Conservation (phyloP, 805 yeast species). For the Maudiozyma bulderi region DNA sequence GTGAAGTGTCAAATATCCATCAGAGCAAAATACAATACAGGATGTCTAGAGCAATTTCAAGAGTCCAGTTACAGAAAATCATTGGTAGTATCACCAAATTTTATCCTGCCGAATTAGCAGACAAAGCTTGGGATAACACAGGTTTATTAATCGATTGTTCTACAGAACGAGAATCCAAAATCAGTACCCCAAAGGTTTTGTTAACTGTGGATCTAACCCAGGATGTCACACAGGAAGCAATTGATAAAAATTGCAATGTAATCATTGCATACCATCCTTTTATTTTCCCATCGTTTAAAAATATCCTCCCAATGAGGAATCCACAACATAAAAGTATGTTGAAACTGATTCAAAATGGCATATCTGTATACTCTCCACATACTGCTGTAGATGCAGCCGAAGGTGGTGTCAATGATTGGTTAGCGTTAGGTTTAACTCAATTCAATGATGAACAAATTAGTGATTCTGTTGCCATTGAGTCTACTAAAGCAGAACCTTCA, state of each 20-base stretch:
- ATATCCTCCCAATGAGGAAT: slow-evolving; percentile 46
- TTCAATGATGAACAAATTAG: slow-evolving; percentile 10
- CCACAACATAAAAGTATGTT: slow-evolving; percentile 78
- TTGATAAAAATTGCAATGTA: slow-evolving; percentile 41
- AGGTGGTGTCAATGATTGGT: slow-evolving; percentile 94
- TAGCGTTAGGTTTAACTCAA: slow-evolving; percentile 49
- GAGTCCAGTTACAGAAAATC: slow-evolving; percentile 34
- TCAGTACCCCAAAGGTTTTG: slow-evolving; percentile 32
- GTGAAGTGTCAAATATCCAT: too few relatives aligned
- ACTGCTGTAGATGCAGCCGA: slow-evolving; percentile 89
- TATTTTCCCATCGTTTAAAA: slow-evolving; percentile 79
- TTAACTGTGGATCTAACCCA: slow-evolving; percentile 81
- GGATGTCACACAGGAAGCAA: slow-evolving; percentile 78
- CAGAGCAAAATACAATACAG: too few relatives aligned
- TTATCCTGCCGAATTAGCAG: slow-evolving; percentile 80
- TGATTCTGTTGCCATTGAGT: slow-evolving; percentile 19
- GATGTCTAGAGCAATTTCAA: slow-evolving; percentile 21
- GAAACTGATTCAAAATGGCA: slow-evolving; percentile 60
- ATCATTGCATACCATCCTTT: slow-evolving; percentile 91
- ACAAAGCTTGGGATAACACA: slow-evolving; percentile 88
- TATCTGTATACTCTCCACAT: slow-evolving; percentile 90
- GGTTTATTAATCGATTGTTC: slow-evolving; percentile 77
- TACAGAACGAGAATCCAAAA: slow-evolving; percentile 13
- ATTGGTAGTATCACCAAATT: slow-evolving; percentile 51
- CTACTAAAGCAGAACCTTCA: slow-evolving; percentile 14